Evolutionary conservation across 306 rosid species (phyloP).

Genomic region (Cicer chorassanicum): DNA sequence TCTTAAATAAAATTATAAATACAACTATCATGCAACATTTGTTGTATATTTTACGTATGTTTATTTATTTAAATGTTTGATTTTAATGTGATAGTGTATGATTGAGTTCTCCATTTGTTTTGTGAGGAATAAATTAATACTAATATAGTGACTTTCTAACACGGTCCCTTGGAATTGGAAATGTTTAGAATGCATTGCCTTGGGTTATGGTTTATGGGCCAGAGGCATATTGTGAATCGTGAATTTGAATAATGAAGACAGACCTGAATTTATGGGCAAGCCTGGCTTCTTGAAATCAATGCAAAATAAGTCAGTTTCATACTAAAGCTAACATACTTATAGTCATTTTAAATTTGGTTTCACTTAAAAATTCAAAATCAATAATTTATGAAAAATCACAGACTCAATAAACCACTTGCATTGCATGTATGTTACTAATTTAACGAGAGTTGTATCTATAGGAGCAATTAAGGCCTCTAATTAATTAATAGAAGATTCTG

Average conservation of each 20-base stretch:
- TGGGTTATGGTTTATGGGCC: slow-evolving; percentile 56
- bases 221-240: slow-evolving; percentile 52
- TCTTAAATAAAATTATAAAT: not conserved
- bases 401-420: too few relatives aligned
- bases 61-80: not conserved
- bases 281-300: slow-evolving; percentile 55
- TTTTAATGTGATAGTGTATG: not conserved
- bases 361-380: too few relatives aligned
- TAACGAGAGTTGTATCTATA: slow-evolving; percentile 50
- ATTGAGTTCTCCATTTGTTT: not conserved
- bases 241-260: slow-evolving; percentile 67
- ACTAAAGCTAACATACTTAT: not conserved
- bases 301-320: slow-evolving; percentile 52
- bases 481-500: slow-evolving; percentile 28
- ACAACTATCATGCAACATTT: slow-evolving; percentile 1
- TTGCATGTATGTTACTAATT: too few relatives aligned
- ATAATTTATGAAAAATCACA: too few relatives aligned
- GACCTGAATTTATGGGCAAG: slow-evolving; percentile 68
- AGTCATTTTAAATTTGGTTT: too few relatives aligned
- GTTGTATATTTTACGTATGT: slow-evolving; percentile 16
- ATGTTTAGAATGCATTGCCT: slow-evolving; percentile 14
- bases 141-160: not conserved
- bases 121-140: not conserved
- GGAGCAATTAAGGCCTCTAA: slow-evolving; percentile 56
- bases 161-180: not conserved